A percentile compares a stretch with the other conserved stretches of the same genome.
These are phyloP conservation scores for Acanthochlamys bracteata DNA, from an alignment of 106 monocot genomes.

Conservation along the genomic window DNA sequence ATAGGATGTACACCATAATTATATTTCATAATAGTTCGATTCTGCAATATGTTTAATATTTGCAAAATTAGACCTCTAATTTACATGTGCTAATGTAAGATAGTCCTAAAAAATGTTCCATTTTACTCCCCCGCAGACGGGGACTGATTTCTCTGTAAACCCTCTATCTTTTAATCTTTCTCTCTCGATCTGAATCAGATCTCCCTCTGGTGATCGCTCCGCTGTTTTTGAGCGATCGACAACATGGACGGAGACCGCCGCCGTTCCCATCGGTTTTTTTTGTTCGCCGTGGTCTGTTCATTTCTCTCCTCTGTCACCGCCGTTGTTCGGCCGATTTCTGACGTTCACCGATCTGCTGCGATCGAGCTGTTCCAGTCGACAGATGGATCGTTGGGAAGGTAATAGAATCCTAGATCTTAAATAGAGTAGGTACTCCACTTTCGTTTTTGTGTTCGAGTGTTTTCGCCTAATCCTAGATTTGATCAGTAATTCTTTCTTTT, in stretches of 20 bases:
- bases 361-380: constrained; percentile 1
- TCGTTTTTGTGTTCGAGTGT: background rate
- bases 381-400: constrained; percentile 7
- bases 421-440: background rate
- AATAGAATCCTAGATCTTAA: background rate
- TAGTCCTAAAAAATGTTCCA: too few species aligned
- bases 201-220: background rate
- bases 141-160: background rate
- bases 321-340: constrained; percentile 2
- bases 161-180: background rate
- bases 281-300: background rate
- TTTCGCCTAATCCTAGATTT: background rate
- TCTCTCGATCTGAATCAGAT: background rate
- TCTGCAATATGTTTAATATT: too few species aligned
- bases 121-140: too few species aligned
- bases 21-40: too few species aligned
- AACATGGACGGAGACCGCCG: background rate
- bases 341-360: constrained; percentile 10
- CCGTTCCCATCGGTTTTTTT: background rate
- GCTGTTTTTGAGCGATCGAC: too few species aligned
- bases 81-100: too few species aligned
- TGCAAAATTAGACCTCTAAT: too few species aligned
- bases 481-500: background rate
- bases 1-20: too few species aligned
- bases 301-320: constrained; percentile 2